Conservation (phyloP, 2,329 filamentous ascomycete genomes). For the Aureobasidium vineae region DNA sequence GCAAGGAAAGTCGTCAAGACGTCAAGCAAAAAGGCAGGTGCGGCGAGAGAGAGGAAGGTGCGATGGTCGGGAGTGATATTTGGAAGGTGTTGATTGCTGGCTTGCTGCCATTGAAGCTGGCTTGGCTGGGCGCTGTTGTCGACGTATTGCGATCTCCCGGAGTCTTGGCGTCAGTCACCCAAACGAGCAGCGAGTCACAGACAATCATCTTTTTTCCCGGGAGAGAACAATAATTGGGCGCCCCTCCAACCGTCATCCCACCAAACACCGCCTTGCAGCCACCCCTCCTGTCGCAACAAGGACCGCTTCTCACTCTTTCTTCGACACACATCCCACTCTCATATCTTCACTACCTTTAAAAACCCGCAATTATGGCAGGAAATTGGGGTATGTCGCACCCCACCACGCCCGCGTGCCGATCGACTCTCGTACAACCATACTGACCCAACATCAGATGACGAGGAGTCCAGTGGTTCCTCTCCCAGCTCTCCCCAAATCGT, state of each 20-base stretch:
- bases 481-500: slow-evolving; percentile 49
- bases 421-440: slow-evolving; percentile 14
- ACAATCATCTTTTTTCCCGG: slow-evolving; percentile 5
- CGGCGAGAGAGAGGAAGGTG: slow-evolving; percentile 6
- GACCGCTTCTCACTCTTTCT: not conserved
- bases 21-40: slow-evolving; percentile 27
- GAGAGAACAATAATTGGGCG: slow-evolving; percentile 12
- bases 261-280: not conserved
- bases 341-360: not conserved
- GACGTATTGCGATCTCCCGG: slow-evolving; percentile 11
- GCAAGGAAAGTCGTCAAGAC: slow-evolving; percentile 38
- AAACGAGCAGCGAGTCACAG: not conserved
- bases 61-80: slow-evolving; percentile 6
- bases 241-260: slow-evolving; percentile 24
- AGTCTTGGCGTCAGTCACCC: not conserved
- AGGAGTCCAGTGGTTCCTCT: slow-evolving; percentile 56
- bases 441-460: slow-evolving; percentile 42
- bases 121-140: slow-evolving; percentile 4
- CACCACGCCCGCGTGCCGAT: slow-evolving; percentile 1
- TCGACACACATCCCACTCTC: slow-evolving; percentile 5
- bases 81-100: slow-evolving; percentile 6
- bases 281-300: slow-evolving; percentile 13
- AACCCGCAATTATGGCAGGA: slow-evolving; percentile 29
- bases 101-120: not conserved
- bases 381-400: slow-evolving; percentile 27